A percentile compares a stretch with the other conserved stretches of the same genome.
Evolutionary conservation across 2,329 filamentous ascomycete species (phyloP).

Genomic region (Tricladium varicosporioides): DNA sequence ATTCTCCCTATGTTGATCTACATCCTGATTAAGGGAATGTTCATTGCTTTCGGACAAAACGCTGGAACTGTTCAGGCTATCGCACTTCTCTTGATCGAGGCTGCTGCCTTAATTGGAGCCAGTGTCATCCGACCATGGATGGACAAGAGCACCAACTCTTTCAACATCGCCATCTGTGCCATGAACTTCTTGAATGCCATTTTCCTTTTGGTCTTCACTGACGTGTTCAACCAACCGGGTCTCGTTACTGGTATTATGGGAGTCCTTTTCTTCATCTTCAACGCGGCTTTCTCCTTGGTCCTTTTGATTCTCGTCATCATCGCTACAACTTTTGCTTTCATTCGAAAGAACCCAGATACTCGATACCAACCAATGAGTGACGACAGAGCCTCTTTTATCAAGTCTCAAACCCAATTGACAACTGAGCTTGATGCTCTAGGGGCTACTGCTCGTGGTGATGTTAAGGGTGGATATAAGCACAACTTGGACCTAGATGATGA

Average conservation of each 20-base stretch:
- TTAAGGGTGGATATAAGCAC: constrained; percentile 57
- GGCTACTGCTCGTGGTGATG: constrained; percentile 81
- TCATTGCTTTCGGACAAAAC: constrained; percentile 77
- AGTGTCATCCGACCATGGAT: constrained; percentile 90
- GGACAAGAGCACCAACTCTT: constrained; percentile 97
- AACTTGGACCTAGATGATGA: constrained; percentile 70
- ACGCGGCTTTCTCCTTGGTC: constrained; percentile 79
- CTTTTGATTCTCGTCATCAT: constrained; percentile 80
- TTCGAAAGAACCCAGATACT: constrained; percentile 91
- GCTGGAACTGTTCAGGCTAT: constrained; percentile 74
- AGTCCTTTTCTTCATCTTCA: constrained; percentile 84
- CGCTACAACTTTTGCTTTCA: constrained; percentile 74
- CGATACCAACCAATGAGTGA: constrained; percentile 97
- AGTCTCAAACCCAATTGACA: constrained; percentile 83
- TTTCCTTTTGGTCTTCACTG: constrained; percentile 85
- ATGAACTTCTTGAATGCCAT: constrained; percentile 90
- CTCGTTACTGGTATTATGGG: constrained; percentile 87
- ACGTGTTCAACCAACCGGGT: constrained; percentile 78
- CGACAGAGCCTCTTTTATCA: constrained; percentile 95
- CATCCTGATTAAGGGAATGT: constrained; percentile 82
- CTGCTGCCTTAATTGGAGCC: constrained; percentile 70
- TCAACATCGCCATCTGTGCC: constrained; percentile 89
- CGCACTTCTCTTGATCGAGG: constrained; percentile 80
- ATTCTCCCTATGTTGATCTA: constrained; percentile 78
- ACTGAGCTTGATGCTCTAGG: constrained; percentile 90